Base-by-base conservation (phyloP, 2,329 filamentous ascomycete genomes). In the Cladophialophora chaetospira region DNA sequence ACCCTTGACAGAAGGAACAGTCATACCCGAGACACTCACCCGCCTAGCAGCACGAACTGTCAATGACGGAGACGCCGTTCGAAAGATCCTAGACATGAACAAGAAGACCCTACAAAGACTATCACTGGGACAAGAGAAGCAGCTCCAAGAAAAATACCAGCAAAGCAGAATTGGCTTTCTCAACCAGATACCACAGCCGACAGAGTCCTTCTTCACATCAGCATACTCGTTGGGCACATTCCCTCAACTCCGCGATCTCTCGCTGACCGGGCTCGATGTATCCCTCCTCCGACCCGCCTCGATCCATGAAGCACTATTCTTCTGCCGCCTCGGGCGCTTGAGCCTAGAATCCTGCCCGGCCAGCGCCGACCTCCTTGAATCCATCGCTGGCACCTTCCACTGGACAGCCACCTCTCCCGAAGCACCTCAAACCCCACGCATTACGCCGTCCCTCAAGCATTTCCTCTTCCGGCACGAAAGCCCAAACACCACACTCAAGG, bases 81-180 rank as follows among this genome's bases (percentile, higher is more conserved):
- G 52, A 33, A 63, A 56, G 43, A 56, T 66, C 31, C 50, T 66
- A n/a, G 28, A 51, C 6, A 53, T 58, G 9, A 66, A 59, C 54
- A 61, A 43, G 36, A 52, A 46, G 43, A 62, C 54, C 4, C 52
- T 66, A 9, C 36, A 58, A n/a, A 53, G 45, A 8, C 29, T 66
- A n/a, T 43, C 53, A n/a, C 36, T 66, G 33, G 65, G 65, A 33
- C 63, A 66, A 52, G 65, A 66, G 44, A 65, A 53, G 40, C 46
- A 55, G 10, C 38, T 66, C n/a, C 33, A 65, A 10, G 55, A 63
- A 15, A 35, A 49, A n/a, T 66, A 65, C 44, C 53, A 55, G 13
- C 40, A 38, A 15, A 50, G 33, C 35, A 51, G 59, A 31, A 19
- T 51, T 15, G 58, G 40, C 15, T 56, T 55, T 26, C 46, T 58